Conservation (phyloP, 2,329 filamentous ascomycete species). For the Daldinia sp. region DNA sequence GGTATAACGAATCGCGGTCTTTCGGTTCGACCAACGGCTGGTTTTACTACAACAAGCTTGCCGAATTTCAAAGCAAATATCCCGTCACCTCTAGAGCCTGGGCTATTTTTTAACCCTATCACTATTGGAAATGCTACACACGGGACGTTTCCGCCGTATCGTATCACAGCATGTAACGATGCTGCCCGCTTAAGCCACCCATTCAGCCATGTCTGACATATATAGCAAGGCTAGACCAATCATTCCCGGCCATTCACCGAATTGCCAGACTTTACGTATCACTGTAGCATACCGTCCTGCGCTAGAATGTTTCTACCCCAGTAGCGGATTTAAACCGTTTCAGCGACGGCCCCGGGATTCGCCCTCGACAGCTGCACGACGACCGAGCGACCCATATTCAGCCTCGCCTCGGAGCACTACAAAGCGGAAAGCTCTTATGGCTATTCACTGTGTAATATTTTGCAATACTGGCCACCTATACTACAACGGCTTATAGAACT, state of each 20-base stretch:
- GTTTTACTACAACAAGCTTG: too few relatives aligned
- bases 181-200: not conserved
- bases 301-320: not conserved
- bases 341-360: not conserved
- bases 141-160: not conserved
- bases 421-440: too few relatives aligned
- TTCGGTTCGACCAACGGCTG: too few relatives aligned
- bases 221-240: not conserved
- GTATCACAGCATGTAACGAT: not conserved
- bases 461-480: constrained; percentile 6
- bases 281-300: not conserved
- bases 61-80: too few relatives aligned
- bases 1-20: too few relatives aligned
- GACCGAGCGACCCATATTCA: not conserved
- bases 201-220: not conserved
- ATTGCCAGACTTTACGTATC: not conserved
- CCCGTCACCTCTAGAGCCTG: too few relatives aligned
- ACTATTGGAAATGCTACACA: not conserved
- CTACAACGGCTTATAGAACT: not conserved
- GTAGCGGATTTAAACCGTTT: not conserved
- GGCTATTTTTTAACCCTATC: not conserved
- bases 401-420: not conserved
- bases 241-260: not conserved
- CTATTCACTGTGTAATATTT: not conserved
- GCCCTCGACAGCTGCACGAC: not conserved